Base-by-base conservation (phyloP, 2,329 filamentous ascomycete species). In the Aspergillus costaricaensis region DNA sequence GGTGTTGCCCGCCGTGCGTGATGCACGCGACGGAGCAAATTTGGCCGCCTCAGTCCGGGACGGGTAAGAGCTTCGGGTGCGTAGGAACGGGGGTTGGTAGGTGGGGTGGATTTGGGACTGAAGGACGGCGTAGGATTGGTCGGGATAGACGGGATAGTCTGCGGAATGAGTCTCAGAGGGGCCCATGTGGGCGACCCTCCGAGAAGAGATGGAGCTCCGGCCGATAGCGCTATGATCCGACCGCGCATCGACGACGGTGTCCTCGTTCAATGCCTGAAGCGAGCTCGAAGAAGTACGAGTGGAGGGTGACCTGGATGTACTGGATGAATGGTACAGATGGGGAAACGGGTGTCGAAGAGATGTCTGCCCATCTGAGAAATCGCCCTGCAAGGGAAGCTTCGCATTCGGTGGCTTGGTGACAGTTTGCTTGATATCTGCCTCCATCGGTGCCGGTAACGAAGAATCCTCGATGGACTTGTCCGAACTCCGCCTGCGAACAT, bases 71-170 rank as follows among this genome's bases (percentile, higher is more conserved):
- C 76, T 80, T 38, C 75, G 74, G 12, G 77, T 72, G 23, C 79
- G 75, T 30, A 79, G 67, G 44, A 72, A 70, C n/a, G 73, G 76
- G 30, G 74, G 68, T 47, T 76, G 74, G 59, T 74, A 75, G 36
- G 77, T 73, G 21, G 76, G 77, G 61, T 80, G 73, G 4, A 77
- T 66, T 61, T 81, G 79, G 15, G 71, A 74, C 61, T 81, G 80
- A 30, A 82, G 68, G 23, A 77, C 76, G 49, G 77, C 77, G 67
- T 81, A 81, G 30, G 79, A 81, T 61, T 82, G 80, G 63, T 81
- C 76, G 21, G 80, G 80, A 61, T 81, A 82, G 19, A 77, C 74
- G 3, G 80, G 80, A 43, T 77, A 75, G 49, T 80, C 77, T 51
- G 65, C 44, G 10, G 69, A 52, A 55, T 54, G 59, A 27, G 59